phyloP scores from a whole-genome alignment of 495 filamentous ascomycete genomes.

The Penicillium daleae region DNA sequence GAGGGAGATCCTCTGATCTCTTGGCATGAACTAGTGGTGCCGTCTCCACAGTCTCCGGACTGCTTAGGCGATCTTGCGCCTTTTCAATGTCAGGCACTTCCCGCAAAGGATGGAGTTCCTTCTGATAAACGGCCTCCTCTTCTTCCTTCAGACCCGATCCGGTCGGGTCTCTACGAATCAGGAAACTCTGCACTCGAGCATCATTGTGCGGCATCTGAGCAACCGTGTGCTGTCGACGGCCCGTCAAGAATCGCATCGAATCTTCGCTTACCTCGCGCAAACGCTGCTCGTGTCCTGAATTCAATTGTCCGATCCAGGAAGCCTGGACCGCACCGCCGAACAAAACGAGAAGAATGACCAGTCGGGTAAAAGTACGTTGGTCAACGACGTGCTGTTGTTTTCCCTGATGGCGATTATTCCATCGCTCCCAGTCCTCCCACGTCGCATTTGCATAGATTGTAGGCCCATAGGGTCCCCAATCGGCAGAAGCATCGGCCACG shows the following conservation, averaged over 20 bases:
- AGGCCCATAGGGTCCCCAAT: conserved; percentile 39
- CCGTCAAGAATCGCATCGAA: conserved; percentile 62
- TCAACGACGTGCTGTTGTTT: conserved; percentile 67
- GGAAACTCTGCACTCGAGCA: conserved; percentile 71
- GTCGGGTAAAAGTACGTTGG: conserved; percentile 71
- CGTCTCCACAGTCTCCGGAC: conserved; percentile 8
- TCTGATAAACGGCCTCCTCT: conserved; percentile 44
- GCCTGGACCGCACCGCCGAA: conserved; percentile 71
- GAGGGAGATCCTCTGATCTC: background rate
- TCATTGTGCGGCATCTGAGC: conserved; percentile 54
- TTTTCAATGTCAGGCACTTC: conserved; percentile 2
- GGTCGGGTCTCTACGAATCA: conserved; percentile 65
- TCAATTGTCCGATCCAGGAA: conserved; percentile 62
- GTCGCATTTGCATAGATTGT: conserved; percentile 80
- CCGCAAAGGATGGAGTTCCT: conserved; percentile 34
- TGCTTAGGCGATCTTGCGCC: background rate
- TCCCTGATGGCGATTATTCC: conserved; percentile 64
- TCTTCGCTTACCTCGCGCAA: conserved; percentile 63
- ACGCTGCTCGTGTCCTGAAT: conserved; percentile 60
- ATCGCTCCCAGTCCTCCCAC: conserved; percentile 98
- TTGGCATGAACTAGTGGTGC: background rate
- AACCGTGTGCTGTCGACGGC: conserved; percentile 54
- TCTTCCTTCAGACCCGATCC: conserved; percentile 50
- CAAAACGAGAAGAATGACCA: conserved; percentile 67
- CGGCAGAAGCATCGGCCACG: conserved; percentile 16